Evolutionary conservation across 2,329 filamentous ascomycete species (phyloP), one percentile per base, ranked within the genome.

Genomic region (Claviceps sp.): DNA sequence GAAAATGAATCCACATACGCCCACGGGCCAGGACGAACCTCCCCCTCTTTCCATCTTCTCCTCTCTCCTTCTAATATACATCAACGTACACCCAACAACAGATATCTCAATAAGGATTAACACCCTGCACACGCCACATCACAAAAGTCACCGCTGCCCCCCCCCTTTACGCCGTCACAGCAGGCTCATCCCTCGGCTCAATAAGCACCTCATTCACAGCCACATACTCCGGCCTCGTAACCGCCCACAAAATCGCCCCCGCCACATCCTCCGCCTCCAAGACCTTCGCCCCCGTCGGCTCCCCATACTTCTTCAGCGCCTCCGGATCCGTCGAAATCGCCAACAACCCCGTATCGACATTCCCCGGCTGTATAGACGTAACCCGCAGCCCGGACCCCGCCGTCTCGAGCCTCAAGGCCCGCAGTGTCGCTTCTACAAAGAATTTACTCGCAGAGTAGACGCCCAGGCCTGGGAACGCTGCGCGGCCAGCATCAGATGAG

Each of bases 391-490:
- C 87, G 0, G 77, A 78, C 0, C 84, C 85, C 0, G 83, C 86
- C 0, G 85, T 90, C 72, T 91, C 87, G 7, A 90, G 68, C 8
- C 87, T 80, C 57, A 91, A 67, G 37, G 74, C 74, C 66, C 90
- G 86, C n/a, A 91, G 73, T 0, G 85, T 86, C 1, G 85, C 86
- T 65, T 91, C 87, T 51, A 91, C 85, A 63, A 91, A 91, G 75
- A 90, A 89, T 65, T 91, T 91, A 67, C 80, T 85, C 26, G 84
- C 87, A 0, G 84, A 88, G 73, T 91, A 91, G 39, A 91, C 86
- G 50, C 87, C 87, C 13, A 90, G 70, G 0, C 87, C 87, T 0
- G 87, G 85, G 70, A 90, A 90, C 7, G 89, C 84, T 65, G 89
- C 89, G 52, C 87, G 81, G 0, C 86, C 87, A 1, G 87, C 87